Evolutionary conservation across 345 rosid species (phyloP), one percentile per base, ranked within the genome.

Genomic region (Geranium rotundifolium): DNA sequence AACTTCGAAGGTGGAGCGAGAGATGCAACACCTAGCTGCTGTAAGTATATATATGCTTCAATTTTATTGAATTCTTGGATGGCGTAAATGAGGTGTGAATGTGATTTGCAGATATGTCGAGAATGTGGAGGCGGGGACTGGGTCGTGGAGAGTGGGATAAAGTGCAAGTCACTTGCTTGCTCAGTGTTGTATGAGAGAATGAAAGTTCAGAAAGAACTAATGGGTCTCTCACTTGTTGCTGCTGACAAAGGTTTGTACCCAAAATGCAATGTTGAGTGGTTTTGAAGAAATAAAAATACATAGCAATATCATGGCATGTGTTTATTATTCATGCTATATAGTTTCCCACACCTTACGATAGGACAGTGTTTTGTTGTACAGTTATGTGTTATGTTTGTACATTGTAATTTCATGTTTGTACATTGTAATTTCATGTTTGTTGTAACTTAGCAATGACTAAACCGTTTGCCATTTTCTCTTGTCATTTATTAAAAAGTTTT

Each of bases 71-170:
- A 54, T 50, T 55, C 58, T 29, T 29, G 3, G 27, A 18, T 2
- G n/a, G 29, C 37, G 55, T 34, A 34, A 34, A 8, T 34, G 41
- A 34, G 7, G 6, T 34, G 6, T 34, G 41, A 34, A 34, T 5
- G 41, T 34, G 41, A 4, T 19, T 27, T 83, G 85, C 79, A 89
- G 98, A 85, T 91, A 68, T 91, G 98, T 67, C 70, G 87, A 61
- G 89, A 91, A 12, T 91, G 98, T 77, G 96, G 98, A 58, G 98
- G 98, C 2, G 98, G 95, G 27, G 96, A 89, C 73, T 91, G 98
- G 98, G 63, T 91, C 39, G 67, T 89, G 74, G 89, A 89, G 58
- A 73, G 79, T 8, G 99, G 98, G 62, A 83, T 92, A 63, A 92
- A 87, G 69, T 92, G 99, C 77, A 80, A 71, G 30, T 89, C 96